phyloP scores from a whole-genome alignment of 768 basidiomycete genomes.

The Tubosaeta sp. region DNA sequence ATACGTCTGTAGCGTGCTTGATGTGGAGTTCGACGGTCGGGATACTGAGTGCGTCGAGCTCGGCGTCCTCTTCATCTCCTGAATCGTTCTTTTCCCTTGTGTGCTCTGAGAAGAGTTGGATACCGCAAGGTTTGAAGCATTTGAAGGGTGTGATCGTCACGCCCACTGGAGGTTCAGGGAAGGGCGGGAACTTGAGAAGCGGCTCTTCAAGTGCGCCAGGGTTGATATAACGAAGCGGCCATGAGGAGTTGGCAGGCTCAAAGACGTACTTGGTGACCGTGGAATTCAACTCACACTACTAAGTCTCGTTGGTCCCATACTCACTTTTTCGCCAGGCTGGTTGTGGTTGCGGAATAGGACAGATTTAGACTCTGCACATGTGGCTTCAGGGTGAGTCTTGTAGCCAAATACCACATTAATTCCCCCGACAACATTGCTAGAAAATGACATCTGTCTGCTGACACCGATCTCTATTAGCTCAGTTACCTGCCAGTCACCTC shows the following conservation, averaged over 20 bases:
- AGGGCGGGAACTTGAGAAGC: conserved; percentile 42
- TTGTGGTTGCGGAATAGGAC: too few relatives aligned
- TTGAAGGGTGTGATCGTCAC: conserved; percentile 52
- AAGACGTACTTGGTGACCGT: conserved; percentile 3
- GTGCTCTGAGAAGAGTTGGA: conserved; percentile 46
- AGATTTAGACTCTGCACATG: too few relatives aligned
- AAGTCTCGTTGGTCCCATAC: too few relatives aligned
- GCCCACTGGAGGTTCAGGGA: conserved; percentile 42
- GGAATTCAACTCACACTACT: too few relatives aligned
- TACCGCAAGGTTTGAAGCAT: conserved; percentile 53
- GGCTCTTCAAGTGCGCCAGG: conserved; percentile 12
- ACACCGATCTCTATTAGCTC: conserved; percentile 49
- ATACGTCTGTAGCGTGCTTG: conserved; percentile 51
- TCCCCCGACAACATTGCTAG: conserved; percentile 8
- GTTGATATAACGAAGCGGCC: conserved; percentile 3
- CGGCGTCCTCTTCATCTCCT: conserved; percentile 40
- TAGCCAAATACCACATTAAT: too few relatives aligned
- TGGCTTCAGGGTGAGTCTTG: too few relatives aligned
- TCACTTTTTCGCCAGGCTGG: too few relatives aligned
- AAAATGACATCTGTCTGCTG: conserved; percentile 36
- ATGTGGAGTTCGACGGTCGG: conserved; percentile 54
- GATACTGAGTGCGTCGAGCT: conserved; percentile 64
- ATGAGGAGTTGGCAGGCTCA: conserved; percentile 9
- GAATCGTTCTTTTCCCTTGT: conserved; percentile 28
- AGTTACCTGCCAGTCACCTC: conserved; percentile 20